Evolutionary conservation across 1,284 basidiomycete species (phyloP).

Genomic region (Microbotryum intermedium): DNA sequence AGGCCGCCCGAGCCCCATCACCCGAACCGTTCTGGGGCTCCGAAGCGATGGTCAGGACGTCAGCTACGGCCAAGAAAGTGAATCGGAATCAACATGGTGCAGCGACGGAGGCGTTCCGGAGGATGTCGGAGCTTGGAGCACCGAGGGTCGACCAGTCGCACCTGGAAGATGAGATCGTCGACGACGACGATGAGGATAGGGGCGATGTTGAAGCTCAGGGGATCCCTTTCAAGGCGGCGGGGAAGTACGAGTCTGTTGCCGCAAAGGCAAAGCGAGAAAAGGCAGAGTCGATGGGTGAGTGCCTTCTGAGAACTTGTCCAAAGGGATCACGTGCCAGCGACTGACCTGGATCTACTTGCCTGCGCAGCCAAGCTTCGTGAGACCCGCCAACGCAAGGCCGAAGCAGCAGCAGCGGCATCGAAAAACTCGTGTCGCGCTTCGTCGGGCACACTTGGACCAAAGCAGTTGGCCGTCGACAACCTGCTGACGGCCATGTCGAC

Average conservation of each 20-base stretch:
- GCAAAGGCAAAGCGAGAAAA: slow-evolving; percentile 11
- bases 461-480: background rate
- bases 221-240: background rate
- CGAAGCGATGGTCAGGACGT: background rate
- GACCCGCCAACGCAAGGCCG: background rate
- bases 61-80: background rate
- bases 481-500: background rate
- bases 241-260: slow-evolving; percentile 11
- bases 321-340: background rate
- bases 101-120: slow-evolving; percentile 1
- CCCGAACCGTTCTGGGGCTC: slow-evolving; percentile 18
- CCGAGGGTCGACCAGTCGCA: slow-evolving; percentile 4
- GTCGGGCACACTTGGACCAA: too few relatives aligned
- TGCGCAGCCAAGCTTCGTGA: background rate
- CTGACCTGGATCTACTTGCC: background rate
- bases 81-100: slow-evolving; percentile 4
- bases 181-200: slow-evolving; percentile 3
- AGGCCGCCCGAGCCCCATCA: background rate
- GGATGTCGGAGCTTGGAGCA: slow-evolving; percentile 6
- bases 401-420: background rate
- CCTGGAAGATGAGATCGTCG: slow-evolving; percentile 2
- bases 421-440: background rate
- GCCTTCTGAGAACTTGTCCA: background rate
- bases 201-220: background rate
- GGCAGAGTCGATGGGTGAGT: slow-evolving; percentile 9